These are phyloP conservation scores for Coprinellus aureogranulatus DNA, from an alignment of 768 basidiomycete genomes.

Conservation along the genomic window DNA sequence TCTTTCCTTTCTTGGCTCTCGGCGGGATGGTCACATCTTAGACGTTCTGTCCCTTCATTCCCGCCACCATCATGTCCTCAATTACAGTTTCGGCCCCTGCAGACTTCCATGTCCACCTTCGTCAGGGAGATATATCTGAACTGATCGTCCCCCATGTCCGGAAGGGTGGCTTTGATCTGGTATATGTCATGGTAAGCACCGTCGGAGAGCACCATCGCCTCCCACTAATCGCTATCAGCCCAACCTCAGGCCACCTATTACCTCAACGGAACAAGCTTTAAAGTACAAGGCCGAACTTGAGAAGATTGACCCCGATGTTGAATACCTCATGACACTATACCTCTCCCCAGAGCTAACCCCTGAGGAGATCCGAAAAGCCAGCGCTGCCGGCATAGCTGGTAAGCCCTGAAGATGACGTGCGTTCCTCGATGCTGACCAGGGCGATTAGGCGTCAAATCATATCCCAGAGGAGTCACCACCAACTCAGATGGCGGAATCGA, in stretches of 20 bases:
- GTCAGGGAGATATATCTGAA: constrained; percentile 78
- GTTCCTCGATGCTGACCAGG: neutral
- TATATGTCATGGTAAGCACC: constrained; percentile 88
- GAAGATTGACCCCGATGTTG: constrained; percentile 68
- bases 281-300: constrained; percentile 76
- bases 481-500: constrained; percentile 96
- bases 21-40: neutral
- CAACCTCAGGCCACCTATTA: constrained; percentile 88
- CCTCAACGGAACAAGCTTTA: constrained; percentile 74
- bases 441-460: constrained; percentile 79
- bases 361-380: constrained; percentile 86
- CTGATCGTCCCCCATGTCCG: constrained; percentile 90
- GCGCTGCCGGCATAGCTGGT: constrained; percentile 75
- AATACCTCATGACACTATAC: constrained; percentile 96
- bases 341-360: constrained; percentile 89
- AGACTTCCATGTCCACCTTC: constrained; percentile 96
- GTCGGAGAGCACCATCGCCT: neutral
- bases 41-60: neutral
- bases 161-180: constrained; percentile 84
- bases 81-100: constrained; percentile 64
- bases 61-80: constrained; percentile 24
- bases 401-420: constrained; percentile 8
- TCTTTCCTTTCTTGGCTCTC: constrained; percentile 14
- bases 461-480: constrained; percentile 96
- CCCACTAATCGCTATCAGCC: constrained; percentile 60